Conservation (phyloP, 2,329 filamentous ascomycete genomes). For the Thielaviopsis euricoi region DNA sequence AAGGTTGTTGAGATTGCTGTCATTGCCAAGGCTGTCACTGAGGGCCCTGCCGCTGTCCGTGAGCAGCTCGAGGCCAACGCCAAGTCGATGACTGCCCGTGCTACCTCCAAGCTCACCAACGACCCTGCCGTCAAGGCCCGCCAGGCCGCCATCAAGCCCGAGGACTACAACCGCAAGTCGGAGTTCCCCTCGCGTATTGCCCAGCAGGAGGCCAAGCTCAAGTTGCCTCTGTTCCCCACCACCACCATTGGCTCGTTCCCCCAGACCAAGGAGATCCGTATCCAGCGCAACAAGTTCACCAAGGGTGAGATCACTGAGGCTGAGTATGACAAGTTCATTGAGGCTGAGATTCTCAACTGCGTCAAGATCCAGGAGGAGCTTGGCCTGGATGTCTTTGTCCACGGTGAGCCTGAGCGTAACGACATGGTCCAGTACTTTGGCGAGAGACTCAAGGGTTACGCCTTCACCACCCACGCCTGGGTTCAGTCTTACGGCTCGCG, state of each 20-base stretch:
- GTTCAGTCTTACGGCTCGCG: conserved; percentile 97
- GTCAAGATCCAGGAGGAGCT: conserved; percentile 98
- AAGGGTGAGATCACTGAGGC: conserved; percentile 88
- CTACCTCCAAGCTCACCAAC: conserved; percentile 89
- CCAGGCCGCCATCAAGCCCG: conserved; percentile 68
- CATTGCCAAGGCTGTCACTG: conserved; percentile 93
- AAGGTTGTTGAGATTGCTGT: conserved; percentile 81
- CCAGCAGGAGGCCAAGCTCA: conserved; percentile 81
- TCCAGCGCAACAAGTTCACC: conserved; percentile 95
- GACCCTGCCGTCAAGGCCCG: conserved; percentile 94
- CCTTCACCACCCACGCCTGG: conserved; percentile 98
- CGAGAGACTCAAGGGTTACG: conserved; percentile 89
- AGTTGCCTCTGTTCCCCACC: conserved; percentile 91
- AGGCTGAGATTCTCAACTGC: conserved; percentile 93
- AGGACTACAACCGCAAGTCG: conserved; percentile 86
- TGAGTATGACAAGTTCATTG: conserved; percentile 97
- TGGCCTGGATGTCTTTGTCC: conserved; percentile 88
- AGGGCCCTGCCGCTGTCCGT: conserved; percentile 72
- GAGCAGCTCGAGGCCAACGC: conserved; percentile 92
- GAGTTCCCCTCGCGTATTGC: conserved; percentile 71
- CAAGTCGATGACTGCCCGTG: conserved; percentile 80
- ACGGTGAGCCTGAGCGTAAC: conserved; percentile 98
- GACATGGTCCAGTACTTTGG: conserved; percentile 99
- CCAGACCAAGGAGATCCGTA: conserved; percentile 96
- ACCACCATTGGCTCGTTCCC: conserved; percentile 99